These are phyloP conservation scores for Candolleomyces eurysporus DNA, from an alignment of 768 basidiomycete species.

Conservation along the genomic window DNA sequence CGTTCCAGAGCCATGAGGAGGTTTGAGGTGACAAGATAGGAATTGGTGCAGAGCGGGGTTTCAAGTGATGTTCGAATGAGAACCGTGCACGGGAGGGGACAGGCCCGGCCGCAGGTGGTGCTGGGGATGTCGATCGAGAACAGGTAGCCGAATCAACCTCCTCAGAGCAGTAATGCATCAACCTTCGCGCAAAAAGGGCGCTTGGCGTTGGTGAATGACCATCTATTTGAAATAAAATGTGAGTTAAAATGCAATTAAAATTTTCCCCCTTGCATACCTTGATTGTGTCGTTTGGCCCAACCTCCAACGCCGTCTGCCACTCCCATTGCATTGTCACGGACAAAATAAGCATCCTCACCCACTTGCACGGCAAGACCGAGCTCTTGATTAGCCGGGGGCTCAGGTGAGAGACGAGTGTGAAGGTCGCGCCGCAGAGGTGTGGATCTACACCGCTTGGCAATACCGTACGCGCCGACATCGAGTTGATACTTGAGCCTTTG, in stretches of 20 bases:
- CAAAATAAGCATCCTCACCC: slow-evolving; percentile 91
- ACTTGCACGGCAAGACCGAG: slow-evolving; percentile 66
- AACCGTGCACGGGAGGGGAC: slow-evolving; percentile 17
- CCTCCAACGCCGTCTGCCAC: slow-evolving; percentile 96
- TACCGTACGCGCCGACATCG: slow-evolving; percentile 82
- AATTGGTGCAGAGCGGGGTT: slow-evolving; percentile 11
- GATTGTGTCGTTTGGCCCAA: slow-evolving; percentile 52
- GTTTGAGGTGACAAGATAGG: slow-evolving; percentile 10
- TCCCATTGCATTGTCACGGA: slow-evolving; percentile 82
- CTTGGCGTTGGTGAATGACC: slow-evolving; percentile 28
- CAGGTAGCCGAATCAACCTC: slow-evolving; percentile 40
- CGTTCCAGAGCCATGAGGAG: slow-evolving; percentile 10
- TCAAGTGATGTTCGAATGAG: slow-evolving; percentile 25
- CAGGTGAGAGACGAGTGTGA: slow-evolving; percentile 18
- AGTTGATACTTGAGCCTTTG: slow-evolving; percentile 43
- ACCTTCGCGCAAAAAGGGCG: slow-evolving; percentile 68
- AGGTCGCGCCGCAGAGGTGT: slow-evolving; percentile 15
- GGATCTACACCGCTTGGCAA: slow-evolving; percentile 56
- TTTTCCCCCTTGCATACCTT: slow-evolving; percentile 1
- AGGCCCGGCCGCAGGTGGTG: slow-evolving; percentile 6
- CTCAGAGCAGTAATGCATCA: slow-evolving; percentile 84
- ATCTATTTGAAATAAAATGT: slow-evolving; percentile 10
- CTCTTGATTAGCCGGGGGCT: slow-evolving; percentile 29
- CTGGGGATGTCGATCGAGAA: slow-evolving; percentile 11
- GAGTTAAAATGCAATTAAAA: neutral